A percentile compares a stretch with the other conserved stretches of the same genome.
Conservation (phyloP, 2,329 filamentous ascomycete genomes). For the Beauveria asiatica region DNA sequence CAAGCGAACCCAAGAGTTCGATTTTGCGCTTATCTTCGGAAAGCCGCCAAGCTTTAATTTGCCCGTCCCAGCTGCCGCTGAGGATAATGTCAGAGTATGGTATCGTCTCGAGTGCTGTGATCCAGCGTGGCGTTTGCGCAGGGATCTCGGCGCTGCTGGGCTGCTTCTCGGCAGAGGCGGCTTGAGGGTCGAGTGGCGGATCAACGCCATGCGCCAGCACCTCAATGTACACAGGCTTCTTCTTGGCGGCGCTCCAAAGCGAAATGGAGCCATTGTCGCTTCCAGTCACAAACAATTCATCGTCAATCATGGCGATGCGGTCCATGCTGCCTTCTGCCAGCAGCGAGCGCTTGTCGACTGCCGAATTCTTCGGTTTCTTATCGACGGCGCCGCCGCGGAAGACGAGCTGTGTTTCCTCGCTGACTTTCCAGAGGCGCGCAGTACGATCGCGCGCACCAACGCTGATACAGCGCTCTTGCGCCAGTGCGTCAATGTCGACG, state of each 20-base stretch:
- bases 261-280: conserved; percentile 82
- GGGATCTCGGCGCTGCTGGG: conserved; percentile 53
- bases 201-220: conserved; percentile 81
- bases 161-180: conserved; percentile 64
- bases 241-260: conserved; percentile 86
- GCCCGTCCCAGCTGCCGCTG: conserved; percentile 86
- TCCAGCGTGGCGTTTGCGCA: conserved; percentile 68
- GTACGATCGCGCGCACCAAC: conserved; percentile 88
- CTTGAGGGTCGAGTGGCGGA: conserved; percentile 54
- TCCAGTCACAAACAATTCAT: conserved; percentile 83
- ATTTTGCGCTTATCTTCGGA: conserved; percentile 75
- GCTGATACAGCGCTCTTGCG: conserved; percentile 80
- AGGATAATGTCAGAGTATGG: conserved; percentile 87
- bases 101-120: conserved; percentile 78
- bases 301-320: conserved; percentile 81
- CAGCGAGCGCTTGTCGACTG: conserved; percentile 42
- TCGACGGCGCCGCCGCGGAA: conserved; percentile 74
- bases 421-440: conserved; percentile 89
- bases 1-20: conserved; percentile 61
- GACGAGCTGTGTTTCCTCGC: conserved; percentile 89
- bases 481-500: conserved; percentile 72
- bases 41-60: conserved; percentile 76
- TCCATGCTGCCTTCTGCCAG: conserved; percentile 81
- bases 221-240: conserved; percentile 81
- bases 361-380: conserved; percentile 38